These are phyloP conservation scores for Calendula officinalis DNA, from an alignment of 129 eudicot genomes.

Conservation along the genomic window DNA sequence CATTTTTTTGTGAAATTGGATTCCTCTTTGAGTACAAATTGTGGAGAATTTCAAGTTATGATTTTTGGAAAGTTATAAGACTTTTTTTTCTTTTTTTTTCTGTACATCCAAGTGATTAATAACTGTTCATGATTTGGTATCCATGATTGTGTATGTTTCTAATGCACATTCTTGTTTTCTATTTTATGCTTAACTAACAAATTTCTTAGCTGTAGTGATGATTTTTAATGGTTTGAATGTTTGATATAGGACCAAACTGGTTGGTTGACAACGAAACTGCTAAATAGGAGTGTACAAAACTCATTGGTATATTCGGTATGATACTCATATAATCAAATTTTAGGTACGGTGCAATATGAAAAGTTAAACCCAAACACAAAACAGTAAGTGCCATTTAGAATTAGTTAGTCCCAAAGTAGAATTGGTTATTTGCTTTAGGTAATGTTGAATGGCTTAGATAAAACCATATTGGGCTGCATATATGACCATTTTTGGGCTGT, in stretches of 20 bases:
- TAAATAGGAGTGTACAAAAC: too few relatives aligned
- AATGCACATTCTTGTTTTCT: not conserved
- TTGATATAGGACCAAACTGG: too few relatives aligned
- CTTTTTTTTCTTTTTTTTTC: not conserved
- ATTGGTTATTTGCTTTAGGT: not conserved
- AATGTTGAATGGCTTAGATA: not conserved
- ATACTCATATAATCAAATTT: too few relatives aligned
- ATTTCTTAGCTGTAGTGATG: not conserved
- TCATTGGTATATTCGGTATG: too few relatives aligned
- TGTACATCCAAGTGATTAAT: not conserved
- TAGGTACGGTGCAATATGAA: not conserved
- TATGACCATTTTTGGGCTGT: not conserved
- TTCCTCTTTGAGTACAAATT: not conserved
- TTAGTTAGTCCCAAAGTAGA: not conserved
- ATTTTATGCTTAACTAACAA: not conserved
- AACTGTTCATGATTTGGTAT: not conserved
- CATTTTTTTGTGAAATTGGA: not conserved
- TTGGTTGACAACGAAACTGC: too few relatives aligned
- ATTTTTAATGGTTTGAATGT: not conserved
- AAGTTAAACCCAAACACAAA: not conserved
- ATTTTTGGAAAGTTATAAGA: slow-evolving; percentile 2
- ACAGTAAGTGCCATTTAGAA: not conserved
- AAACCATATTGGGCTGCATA: not conserved
- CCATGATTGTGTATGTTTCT: not conserved
- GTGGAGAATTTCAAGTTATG: not conserved